A percentile compares a stretch with the other conserved stretches of the same genome.
phyloP scores from a whole-genome alignment of 768 basidiomycete genomes.

The Tylopilus subfusipes region DNA sequence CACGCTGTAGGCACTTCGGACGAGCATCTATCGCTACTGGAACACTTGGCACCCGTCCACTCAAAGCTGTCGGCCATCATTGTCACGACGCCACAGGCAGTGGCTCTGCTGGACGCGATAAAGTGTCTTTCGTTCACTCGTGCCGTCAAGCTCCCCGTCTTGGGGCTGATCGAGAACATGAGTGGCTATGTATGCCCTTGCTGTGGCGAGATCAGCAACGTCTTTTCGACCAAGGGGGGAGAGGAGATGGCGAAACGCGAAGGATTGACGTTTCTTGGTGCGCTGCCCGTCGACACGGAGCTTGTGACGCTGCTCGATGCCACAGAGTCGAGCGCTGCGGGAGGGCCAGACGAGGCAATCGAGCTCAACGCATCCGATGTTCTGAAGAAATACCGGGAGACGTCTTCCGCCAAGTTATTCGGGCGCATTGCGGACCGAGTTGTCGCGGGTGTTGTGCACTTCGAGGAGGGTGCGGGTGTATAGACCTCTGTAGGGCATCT shows the following conservation, averaged over 20 bases:
- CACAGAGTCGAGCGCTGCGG: slow-evolving; percentile 33
- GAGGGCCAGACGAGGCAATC: slow-evolving; percentile 22
- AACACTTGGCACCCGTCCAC: slow-evolving; percentile 86
- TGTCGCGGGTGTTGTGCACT: slow-evolving; percentile 27
- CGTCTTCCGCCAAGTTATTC: slow-evolving; percentile 70
- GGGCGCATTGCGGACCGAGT: slow-evolving; percentile 49
- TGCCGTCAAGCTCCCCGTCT: slow-evolving; percentile 77
- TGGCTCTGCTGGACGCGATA: slow-evolving; percentile 91
- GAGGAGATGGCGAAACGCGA: slow-evolving; percentile 81
- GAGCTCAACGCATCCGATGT: slow-evolving; percentile 44
- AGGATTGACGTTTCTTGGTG: slow-evolving; percentile 73
- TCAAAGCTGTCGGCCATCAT: slow-evolving; percentile 77
- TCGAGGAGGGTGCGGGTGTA: slow-evolving; percentile 5
- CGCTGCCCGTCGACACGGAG: slow-evolving; percentile 90
- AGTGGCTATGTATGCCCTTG: slow-evolving; percentile 97
- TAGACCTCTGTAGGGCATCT: not conserved
- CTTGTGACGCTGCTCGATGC: slow-evolving; percentile 84
- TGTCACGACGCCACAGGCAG: slow-evolving; percentile 97
- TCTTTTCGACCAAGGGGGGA: slow-evolving; percentile 93
- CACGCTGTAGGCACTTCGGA: slow-evolving; percentile 83
- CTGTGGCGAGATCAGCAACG: slow-evolving; percentile 91
- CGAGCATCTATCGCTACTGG: slow-evolving; percentile 93
- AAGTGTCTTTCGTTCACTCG: slow-evolving; percentile 96
- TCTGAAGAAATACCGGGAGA: slow-evolving; percentile 59
- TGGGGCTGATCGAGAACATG: slow-evolving; percentile 98